phyloP scores from a whole-genome alignment of 2,329 filamentous ascomycete genomes.

The Trichoderma sp. region DNA sequence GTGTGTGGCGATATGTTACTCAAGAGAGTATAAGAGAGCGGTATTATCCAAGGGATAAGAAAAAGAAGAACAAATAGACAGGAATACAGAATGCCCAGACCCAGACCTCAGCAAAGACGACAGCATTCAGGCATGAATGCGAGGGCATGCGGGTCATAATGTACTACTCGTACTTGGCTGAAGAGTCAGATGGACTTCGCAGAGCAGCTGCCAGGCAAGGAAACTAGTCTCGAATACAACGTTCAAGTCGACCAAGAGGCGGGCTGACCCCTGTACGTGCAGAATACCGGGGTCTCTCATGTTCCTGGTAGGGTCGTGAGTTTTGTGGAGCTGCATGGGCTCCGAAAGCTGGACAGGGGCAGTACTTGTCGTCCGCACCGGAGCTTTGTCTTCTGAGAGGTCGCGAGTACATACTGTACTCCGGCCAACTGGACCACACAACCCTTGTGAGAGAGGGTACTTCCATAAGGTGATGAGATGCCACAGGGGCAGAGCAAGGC shows the following conservation, averaged over 20 bases:
- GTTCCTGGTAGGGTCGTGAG: constrained; percentile 10
- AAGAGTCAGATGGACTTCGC: constrained; percentile 24
- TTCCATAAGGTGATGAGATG: constrained; percentile 15
- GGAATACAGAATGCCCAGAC: constrained; percentile 5
- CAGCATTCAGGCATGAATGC: constrained; percentile 18
- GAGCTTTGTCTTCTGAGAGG: not conserved
- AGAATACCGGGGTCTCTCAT: constrained; percentile 16
- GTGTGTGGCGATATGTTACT: not conserved
- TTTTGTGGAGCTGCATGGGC: constrained; percentile 14
- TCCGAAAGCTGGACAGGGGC: constrained; percentile 14
- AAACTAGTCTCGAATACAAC: constrained; percentile 15
- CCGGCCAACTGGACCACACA: constrained; percentile 5
- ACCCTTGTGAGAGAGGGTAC: constrained; percentile 8
- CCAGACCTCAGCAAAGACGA: constrained; percentile 22
- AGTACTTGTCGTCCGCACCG: constrained; percentile 8
- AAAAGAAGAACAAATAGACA: not conserved
- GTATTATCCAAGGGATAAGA: constrained; percentile 2
- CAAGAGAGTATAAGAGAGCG: constrained; percentile 8
- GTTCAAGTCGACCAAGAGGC: constrained; percentile 14
- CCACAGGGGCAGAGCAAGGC: constrained; percentile 13
- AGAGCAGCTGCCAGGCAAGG: constrained; percentile 6
- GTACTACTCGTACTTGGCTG: constrained; percentile 24
- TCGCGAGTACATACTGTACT: constrained; percentile 2
- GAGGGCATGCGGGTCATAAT: constrained; percentile 32
- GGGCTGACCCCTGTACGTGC: constrained; percentile 19